Evolutionary conservation across 78 protist species (phyloP), one percentile per base, ranked within the genome.

Genomic region (Cavenderia fasciculata): DNA sequence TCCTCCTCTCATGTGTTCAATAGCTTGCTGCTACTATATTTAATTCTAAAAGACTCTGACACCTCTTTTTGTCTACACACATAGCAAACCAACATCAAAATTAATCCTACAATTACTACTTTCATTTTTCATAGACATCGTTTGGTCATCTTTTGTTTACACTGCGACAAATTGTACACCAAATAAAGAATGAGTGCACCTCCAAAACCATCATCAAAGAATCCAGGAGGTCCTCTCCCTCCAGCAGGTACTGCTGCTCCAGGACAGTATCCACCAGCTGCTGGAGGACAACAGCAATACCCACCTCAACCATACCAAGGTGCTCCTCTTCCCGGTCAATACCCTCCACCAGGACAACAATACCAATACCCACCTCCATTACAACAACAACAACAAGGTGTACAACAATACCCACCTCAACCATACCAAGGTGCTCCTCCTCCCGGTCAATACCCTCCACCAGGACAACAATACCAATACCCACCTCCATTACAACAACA

Each of bases 271-370:
- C 5, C 63, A 57, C 31, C 31, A 33, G 85, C 68, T 27, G 54
- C 54, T 5, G 71, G 71, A 40, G 71, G 59, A 54, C 87, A 77
- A 77, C 76, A 49, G 19, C 75, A 74, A 6, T 77, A 77, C 23
- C 88, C 88, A 44, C 88, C 76, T 68, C 73, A 65, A 12, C 57
- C 1, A 82, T n/a, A n/a, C n/a, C n/a, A n/a, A n/a, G n/a, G n/a
- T n/a, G n/a, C n/a, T n/a, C n/a, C n/a, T n/a, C 27, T 14, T 49
- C 72, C 72, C 7, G 72, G 72, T 21, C 27, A 3, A 7, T 63
- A 63, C 8, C 72, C 43, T 33, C 86, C 86, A 44, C 85, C 69
- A 59, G 63, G 33, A 71, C 78, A 11, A 51, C 54, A 49, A 63
- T 74, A 77, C 59, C 87, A 59, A 74, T 69, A 71, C 62, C 27